Conservation (phyloP, 805 yeast genomes). For the Schizosaccharomyces japonicus region DNA sequence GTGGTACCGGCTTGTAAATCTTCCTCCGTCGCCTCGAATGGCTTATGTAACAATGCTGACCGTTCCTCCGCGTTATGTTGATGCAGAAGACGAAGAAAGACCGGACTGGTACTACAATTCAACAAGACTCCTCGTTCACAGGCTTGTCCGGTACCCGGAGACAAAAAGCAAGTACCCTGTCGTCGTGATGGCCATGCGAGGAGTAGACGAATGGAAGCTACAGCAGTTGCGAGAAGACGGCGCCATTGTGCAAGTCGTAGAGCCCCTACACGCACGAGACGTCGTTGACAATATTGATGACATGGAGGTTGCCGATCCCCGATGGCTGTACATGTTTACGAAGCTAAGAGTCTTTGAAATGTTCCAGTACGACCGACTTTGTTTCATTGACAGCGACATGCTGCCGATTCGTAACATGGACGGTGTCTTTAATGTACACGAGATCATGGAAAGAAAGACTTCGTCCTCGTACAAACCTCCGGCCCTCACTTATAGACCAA, state of each 20-base stretch:
- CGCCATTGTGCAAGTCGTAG: conserved; percentile 1
- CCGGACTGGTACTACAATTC: conserved; percentile 6
- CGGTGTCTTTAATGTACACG: conserved; percentile 25
- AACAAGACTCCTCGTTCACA: not conserved
- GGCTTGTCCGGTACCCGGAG: not conserved
- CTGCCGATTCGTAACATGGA: conserved; percentile 33
- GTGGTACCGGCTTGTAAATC: no score
- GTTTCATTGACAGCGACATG: conserved; percentile 39
- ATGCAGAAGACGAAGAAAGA: not conserved
- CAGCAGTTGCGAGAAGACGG: not conserved
- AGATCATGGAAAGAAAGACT: not conserved
- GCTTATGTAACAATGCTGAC: conserved; percentile 1
- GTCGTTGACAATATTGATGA: conserved; percentile 15
- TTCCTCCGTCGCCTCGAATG: not conserved
- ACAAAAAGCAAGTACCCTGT: conserved; percentile 1
- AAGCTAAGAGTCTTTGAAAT: conserved; percentile 33
- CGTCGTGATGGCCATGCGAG: conserved; percentile 1
- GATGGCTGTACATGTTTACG: conserved; percentile 40
- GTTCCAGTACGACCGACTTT: conserved; percentile 27
- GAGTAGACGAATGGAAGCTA: conserved; percentile 3
- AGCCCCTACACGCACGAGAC: not conserved
- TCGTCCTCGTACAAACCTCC: not conserved
- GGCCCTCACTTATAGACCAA: not conserved
- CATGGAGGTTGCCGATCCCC: conserved; percentile 23
- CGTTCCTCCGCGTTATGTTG: not conserved